Evolutionary conservation across 2,329 filamentous ascomycete genomes (phyloP).

Genomic region (Remersonia thermophila): DNA sequence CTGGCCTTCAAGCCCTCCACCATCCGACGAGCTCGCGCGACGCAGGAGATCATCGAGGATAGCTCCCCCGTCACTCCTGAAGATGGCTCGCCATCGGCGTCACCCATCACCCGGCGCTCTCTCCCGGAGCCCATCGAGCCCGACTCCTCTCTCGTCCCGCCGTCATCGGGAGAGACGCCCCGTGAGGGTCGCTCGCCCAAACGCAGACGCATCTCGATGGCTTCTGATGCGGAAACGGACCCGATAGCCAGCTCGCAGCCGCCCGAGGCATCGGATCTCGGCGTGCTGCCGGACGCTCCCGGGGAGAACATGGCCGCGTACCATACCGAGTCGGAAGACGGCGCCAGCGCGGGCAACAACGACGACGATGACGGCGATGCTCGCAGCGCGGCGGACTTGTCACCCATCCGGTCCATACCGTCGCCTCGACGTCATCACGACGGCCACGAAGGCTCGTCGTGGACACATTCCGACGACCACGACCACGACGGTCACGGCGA

Average conservation of each 20-base stretch:
- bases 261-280: not conserved
- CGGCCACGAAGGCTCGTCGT: not conserved
- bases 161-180: conserved; percentile 5
- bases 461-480: not conserved
- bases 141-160: conserved; percentile 15
- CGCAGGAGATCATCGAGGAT: conserved; percentile 17
- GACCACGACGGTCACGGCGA: not conserved
- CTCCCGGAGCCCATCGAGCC: conserved; percentile 17
- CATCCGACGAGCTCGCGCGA: conserved; percentile 7
- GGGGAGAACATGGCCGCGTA: conserved; percentile 4
- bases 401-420: not conserved
- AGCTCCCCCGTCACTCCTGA: conserved; percentile 14
- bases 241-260: not conserved
- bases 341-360: not conserved
- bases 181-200: conserved; percentile 19
- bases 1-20: conserved; percentile 6
- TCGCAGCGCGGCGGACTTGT: not conserved
- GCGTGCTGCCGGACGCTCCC: not conserved
- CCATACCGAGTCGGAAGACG: conserved; percentile 3
- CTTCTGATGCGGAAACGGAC: conserved; percentile 6
- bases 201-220: conserved; percentile 26
- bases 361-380: not conserved
- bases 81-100: conserved; percentile 1
- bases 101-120: not conserved
- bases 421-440: not conserved